Percentiles rank a stretch among this genome's conserved stretches.
phyloP scores from a whole-genome alignment of 1,284 basidiomycete genomes.

The Apiotrichum gamsii region DNA sequence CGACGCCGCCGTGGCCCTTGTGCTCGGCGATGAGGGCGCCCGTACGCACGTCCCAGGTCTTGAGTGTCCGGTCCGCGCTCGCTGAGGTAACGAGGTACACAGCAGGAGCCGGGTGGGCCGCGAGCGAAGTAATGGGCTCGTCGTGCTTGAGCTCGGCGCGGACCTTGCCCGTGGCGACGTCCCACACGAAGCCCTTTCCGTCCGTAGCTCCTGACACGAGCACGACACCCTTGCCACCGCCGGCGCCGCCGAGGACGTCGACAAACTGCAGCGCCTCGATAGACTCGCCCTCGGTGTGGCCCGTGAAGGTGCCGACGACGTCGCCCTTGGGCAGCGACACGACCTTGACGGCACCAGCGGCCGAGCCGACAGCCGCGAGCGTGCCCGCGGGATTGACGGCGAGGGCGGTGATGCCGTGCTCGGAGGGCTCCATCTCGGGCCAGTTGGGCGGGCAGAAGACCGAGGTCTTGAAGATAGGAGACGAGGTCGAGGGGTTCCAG shows the following conservation, averaged over 20 bases:
- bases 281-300: constrained; percentile 81
- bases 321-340: constrained; percentile 81
- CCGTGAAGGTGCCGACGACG: constrained; percentile 69
- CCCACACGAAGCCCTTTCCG: constrained; percentile 90
- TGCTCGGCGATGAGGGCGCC: constrained; percentile 72
- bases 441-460: constrained; percentile 54
- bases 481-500: constrained; percentile 73
- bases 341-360: constrained; percentile 73
- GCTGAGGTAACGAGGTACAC: constrained; percentile 70
- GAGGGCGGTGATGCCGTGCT: constrained; percentile 75
- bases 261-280: constrained; percentile 85
- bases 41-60: constrained; percentile 88
- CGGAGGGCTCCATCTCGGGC: constrained; percentile 48
- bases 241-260: constrained; percentile 59
- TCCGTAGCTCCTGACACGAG: constrained; percentile 85
- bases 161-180: constrained; percentile 74
- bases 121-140: constrained; percentile 77
- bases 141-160: constrained; percentile 72
- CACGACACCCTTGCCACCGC: constrained; percentile 57
- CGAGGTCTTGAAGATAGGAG: constrained; percentile 59
- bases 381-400: constrained; percentile 77
- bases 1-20: constrained; percentile 73
- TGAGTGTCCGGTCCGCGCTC: constrained; percentile 76
- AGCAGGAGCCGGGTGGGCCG: constrained; percentile 61
- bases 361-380: constrained; percentile 80